phyloP scores from a whole-genome alignment of 495 filamentous ascomycete genomes.

The Annulohypoxylon bovei region DNA sequence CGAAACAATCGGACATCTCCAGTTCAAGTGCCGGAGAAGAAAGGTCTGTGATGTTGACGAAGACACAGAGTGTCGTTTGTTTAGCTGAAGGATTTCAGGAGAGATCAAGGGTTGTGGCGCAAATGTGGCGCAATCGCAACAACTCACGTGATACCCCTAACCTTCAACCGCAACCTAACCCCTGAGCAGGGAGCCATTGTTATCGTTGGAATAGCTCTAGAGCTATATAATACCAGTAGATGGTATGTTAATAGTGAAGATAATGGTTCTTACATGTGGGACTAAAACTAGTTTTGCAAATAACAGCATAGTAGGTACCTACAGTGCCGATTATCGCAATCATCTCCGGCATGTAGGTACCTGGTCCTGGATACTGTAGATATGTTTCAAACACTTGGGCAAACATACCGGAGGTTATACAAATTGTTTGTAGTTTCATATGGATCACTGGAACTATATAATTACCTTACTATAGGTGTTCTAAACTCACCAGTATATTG shows the following conservation, averaged over 20 bases:
- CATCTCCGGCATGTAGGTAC: too few relatives aligned
- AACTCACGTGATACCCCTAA: conserved; percentile 31
- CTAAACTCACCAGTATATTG: too few relatives aligned
- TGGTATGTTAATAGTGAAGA: too few relatives aligned
- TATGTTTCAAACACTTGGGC: too few relatives aligned
- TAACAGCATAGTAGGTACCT: background rate
- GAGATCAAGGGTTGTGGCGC: background rate
- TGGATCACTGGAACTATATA: too few relatives aligned
- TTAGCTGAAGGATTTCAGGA: conserved; percentile 12
- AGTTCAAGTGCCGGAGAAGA: background rate
- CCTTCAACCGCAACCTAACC: conserved; percentile 6
- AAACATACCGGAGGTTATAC: too few relatives aligned
- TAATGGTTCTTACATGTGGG: too few relatives aligned
- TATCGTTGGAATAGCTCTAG: background rate
- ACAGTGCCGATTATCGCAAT: too few relatives aligned
- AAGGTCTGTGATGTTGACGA: background rate
- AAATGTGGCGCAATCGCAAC: conserved; percentile 4
- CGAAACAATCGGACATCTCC: background rate
- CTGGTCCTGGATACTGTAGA: too few relatives aligned
- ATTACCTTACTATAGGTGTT: too few relatives aligned
- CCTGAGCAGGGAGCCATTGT: background rate
- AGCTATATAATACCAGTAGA: background rate
- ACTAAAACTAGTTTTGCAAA: background rate
- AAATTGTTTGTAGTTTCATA: too few relatives aligned
- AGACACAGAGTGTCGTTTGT: background rate